A percentile compares a stretch with the other conserved stretches of the same genome.
Conservation (phyloP, 1,139 yeast genomes). For the Pichia sp. region DNA sequence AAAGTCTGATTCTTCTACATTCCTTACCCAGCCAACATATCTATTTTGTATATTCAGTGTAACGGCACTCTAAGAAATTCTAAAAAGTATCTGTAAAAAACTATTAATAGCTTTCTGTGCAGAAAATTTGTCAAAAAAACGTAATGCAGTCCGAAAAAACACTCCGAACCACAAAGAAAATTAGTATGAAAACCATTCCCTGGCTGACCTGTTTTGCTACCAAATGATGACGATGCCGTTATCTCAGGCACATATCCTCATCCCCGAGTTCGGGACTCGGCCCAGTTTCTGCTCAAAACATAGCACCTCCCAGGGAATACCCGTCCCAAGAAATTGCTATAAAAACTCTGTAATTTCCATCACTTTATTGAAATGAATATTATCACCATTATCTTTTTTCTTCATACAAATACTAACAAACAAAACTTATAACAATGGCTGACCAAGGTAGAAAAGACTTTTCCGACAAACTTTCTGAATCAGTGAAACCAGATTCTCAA, state of each 20-base stretch:
- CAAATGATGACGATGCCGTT: neutral
- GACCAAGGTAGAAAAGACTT: conserved; percentile 75
- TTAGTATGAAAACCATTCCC: neutral
- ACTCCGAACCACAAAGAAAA: too few relatives aligned
- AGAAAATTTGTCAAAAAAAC: neutral
- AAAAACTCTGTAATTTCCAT: neutral
- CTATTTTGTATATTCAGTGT: neutral
- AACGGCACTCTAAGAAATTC: neutral
- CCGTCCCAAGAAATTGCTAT: neutral
- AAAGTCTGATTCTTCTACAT: too few relatives aligned
- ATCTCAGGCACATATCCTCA: neutral
- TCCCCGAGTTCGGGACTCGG: neutral
- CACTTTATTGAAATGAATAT: too few relatives aligned
- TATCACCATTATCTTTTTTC: neutral
- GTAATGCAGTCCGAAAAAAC: neutral
- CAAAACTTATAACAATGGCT: conserved; percentile 40
- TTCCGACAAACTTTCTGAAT: conserved; percentile 60
- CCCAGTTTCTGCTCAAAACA: neutral
- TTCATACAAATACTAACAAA: neutral
- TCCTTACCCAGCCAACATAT: too few relatives aligned
- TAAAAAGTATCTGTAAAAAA: neutral
- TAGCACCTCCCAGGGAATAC: neutral
- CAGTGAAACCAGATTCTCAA: conserved; percentile 65
- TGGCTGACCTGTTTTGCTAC: neutral
- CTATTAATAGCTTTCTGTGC: neutral